Percentiles rank a stretch among this genome's conserved stretches.
Evolutionary conservation across 352 stramenopile genomes (phyloP).

Genomic region (Lagenidium sp.): DNA sequence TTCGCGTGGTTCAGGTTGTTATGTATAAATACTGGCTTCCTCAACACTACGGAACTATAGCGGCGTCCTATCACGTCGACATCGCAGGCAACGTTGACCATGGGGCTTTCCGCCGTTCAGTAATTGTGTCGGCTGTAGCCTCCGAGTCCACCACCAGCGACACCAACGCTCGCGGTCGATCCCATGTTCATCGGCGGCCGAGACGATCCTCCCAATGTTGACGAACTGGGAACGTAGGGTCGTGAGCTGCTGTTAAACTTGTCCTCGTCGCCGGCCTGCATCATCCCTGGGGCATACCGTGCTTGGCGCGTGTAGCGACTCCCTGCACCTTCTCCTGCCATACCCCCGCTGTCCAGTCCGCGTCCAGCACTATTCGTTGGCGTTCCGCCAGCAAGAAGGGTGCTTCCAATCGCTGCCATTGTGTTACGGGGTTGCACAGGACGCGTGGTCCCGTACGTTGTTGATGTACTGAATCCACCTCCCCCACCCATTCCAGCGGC

Average conservation of each 20-base stretch:
- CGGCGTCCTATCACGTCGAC: no score
- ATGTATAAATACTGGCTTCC: slow-evolving; percentile 10
- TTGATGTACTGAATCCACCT: slow-evolving; percentile 4
- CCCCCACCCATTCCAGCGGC: not conserved
- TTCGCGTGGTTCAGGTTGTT: no score
- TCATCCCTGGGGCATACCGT: slow-evolving; percentile 63
- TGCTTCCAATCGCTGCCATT: slow-evolving; percentile 61
- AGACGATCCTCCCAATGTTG: slow-evolving; percentile 7
- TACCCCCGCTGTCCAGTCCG: slow-evolving; percentile 34
- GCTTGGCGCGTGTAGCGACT: slow-evolving; percentile 77
- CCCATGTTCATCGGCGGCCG: slow-evolving; percentile 8
- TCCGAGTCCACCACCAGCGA: slow-evolving; percentile 29
- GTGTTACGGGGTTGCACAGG: slow-evolving; percentile 45
- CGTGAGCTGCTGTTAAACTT: slow-evolving; percentile 35
- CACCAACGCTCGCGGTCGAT: slow-evolving; percentile 38
- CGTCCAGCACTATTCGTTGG: slow-evolving; percentile 30
- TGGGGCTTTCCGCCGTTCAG: no score
- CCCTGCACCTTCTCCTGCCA: slow-evolving; percentile 31
- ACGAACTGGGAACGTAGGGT: slow-evolving; percentile 30
- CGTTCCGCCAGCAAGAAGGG: slow-evolving; percentile 43
- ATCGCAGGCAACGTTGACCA: no score
- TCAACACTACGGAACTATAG: no score
- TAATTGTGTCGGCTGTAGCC: slow-evolving; percentile 78
- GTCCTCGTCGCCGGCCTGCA: slow-evolving; percentile 38
- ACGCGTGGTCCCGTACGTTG: slow-evolving; percentile 30